These are phyloP conservation scores for Phytophthora palmivora DNA, from an alignment of 352 stramenopile genomes.

Conservation along the genomic window DNA sequence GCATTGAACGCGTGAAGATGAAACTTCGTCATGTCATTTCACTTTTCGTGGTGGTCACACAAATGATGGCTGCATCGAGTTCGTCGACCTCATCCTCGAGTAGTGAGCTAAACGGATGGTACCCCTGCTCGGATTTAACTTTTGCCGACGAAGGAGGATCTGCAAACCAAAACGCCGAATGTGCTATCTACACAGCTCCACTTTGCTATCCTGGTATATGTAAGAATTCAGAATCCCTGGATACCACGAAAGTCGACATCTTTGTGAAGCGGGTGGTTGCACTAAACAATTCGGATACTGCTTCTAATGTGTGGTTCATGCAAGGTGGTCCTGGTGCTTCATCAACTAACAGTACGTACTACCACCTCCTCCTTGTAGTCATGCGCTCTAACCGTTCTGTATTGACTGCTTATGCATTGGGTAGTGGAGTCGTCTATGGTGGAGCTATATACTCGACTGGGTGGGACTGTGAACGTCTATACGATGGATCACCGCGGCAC, in stretches of 20 bases:
- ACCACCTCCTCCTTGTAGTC: background rate
- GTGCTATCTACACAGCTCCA: constrained; percentile 39
- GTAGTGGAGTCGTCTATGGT: constrained; percentile 53
- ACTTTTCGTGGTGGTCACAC: constrained; percentile 1
- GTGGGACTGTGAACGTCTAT: constrained; percentile 54
- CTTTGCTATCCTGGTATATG: constrained; percentile 46
- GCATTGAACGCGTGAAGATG: constrained; percentile 5
- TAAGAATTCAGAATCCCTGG: constrained; percentile 4
- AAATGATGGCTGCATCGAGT: constrained; percentile 4
- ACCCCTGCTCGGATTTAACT: constrained; percentile 36
- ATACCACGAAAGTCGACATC: constrained; percentile 30
- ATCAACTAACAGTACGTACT: constrained; percentile 43
- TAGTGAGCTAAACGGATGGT: constrained; percentile 38
- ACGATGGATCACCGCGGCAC: constrained; percentile 61
- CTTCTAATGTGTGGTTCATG: constrained; percentile 47
- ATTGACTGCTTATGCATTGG: background rate
- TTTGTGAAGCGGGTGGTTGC: constrained; percentile 49
- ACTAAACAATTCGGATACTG: constrained; percentile 9
- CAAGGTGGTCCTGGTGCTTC: constrained; percentile 45
- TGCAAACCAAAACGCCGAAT: constrained; percentile 30
- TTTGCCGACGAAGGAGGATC: constrained; percentile 27
- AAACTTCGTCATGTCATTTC: constrained; percentile 1
- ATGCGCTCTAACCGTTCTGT: background rate
- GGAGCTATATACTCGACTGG: constrained; percentile 28
- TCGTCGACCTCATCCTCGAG: background rate